Evolutionary conservation across 2,329 filamentous ascomycete genomes (phyloP).

Genomic region (Monilinia aucupariae): DNA sequence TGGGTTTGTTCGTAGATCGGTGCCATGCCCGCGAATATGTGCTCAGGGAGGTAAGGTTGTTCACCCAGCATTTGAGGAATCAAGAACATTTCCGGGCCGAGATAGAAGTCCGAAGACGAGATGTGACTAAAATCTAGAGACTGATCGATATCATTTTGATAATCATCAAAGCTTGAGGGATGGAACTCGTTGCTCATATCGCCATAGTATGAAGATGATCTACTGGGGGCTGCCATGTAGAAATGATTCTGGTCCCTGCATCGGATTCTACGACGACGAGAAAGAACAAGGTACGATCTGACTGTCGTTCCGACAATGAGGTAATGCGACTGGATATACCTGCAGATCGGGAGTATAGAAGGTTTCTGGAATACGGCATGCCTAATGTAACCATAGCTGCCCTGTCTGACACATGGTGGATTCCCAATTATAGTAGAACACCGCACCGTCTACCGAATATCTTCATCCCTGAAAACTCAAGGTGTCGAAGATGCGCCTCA

Average conservation of each 20-base stretch:
- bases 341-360: constrained; percentile 9
- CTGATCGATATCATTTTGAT: background rate
- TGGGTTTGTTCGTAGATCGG: background rate
- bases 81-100: constrained; percentile 4
- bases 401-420: constrained; percentile 13
- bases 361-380: constrained; percentile 11
- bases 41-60: background rate
- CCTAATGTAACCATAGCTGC: constrained; percentile 7
- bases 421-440: constrained; percentile 5
- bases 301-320: constrained; percentile 6
- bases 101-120: constrained; percentile 2
- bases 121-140: background rate
- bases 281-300: constrained; percentile 8
- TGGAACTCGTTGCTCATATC: constrained; percentile 9
- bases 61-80: constrained; percentile 5
- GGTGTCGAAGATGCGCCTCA: constrained; percentile 8
- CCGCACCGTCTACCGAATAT: constrained; percentile 1
- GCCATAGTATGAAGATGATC: background rate
- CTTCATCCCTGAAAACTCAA: background rate
- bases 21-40: background rate
- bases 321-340: constrained; percentile 9
- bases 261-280: constrained; percentile 5
- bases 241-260: constrained; percentile 6
- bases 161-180: background rate
- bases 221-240: constrained; percentile 4